Base-by-base conservation (phyloP, 2,329 filamentous ascomycete species). In the Colletotrichum cereale region DNA sequence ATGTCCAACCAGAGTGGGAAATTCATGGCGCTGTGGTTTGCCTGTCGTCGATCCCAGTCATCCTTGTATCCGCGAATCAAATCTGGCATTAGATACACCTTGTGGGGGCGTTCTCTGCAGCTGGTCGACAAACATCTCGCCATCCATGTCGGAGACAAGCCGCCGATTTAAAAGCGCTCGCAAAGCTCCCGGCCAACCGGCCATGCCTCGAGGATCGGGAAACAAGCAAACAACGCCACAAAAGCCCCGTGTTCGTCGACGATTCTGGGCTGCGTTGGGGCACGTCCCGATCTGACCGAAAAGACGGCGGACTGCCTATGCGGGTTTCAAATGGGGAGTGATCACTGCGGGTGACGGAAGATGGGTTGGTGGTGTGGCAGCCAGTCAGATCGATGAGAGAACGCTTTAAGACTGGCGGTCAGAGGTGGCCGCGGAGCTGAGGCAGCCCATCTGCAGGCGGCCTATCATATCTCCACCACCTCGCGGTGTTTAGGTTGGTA, bases 271-370 rank as follows among this genome's bases (percentile, higher is more conserved):
- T 29, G 40, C 40, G 47, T 61, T 31, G 16, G 29, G 12, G 34
- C 14, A 40, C 2, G 44, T 36, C n/a, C 29, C 16, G 5, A 50
- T 40, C 10, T 8, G 44, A 29, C 31, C 60, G 44, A 62, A 24
- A 40, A 62, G 36, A 38, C 44, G 60, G 60, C 44, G n/a, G 31
- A 11, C 44, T 50, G 44, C 60, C n/a, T 62, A 5, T 44, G 8
- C 12, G 34, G 3, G 29, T 62, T 62, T 31, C 31, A n/a, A 29
- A 24, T 26, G 38, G 14, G 10, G 29, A 40, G 34, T 34, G 11
- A 38, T 31, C n/a, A 52, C 21, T 47, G n/a, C 31, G 10, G 34
- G 29, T 40, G n/a, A 29, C 53, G n/a, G 53, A 24, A 1, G 7
- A 40, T 24, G 24, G 3, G 6, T 40, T 26, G 60, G 14, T 40